These are phyloP conservation scores for Mortierella sp. DNA, from an alignment of 371 early-diverging fungal genomes.

Conservation along the genomic window DNA sequence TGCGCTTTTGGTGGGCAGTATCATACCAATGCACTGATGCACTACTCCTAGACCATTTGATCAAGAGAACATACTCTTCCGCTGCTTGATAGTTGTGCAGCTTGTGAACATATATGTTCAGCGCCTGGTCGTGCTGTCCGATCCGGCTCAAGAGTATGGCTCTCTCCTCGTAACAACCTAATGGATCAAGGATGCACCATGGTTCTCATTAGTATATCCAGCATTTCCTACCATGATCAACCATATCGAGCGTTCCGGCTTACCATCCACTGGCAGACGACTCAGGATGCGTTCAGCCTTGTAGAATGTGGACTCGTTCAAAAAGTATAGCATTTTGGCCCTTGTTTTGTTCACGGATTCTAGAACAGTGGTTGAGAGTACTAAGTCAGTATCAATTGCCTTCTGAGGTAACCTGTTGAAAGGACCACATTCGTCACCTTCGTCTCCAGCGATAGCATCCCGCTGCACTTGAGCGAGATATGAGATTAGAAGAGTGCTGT, in stretches of 20 bases:
- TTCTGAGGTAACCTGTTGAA: no score
- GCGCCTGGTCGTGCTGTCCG: conserved; percentile 87
- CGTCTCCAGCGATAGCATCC: conserved; percentile 24
- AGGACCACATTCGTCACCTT: conserved; percentile 19
- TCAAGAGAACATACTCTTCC: conserved; percentile 67
- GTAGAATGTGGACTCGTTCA: conserved; percentile 76
- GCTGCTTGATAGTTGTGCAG: conserved; percentile 79
- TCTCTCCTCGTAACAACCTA: conserved; percentile 83
- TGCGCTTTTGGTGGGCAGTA: no score
- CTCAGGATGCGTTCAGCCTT: conserved; percentile 81
- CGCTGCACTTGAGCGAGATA: conserved; percentile 71
- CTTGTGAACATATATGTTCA: conserved; percentile 84
- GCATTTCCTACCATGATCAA: background rate
- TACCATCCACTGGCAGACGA: conserved; percentile 78
- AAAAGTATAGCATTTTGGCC: conserved; percentile 67
- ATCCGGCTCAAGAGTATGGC: conserved; percentile 86
- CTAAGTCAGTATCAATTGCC: no score
- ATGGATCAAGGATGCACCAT: background rate
- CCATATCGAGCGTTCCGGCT: conserved; percentile 12
- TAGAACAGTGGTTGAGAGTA: background rate
- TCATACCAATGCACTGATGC: no score
- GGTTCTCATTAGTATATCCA: no score
- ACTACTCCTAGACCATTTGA: background rate
- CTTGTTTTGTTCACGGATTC: conserved; percentile 40
- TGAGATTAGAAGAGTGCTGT: conserved; percentile 80